Evolutionary conservation across 169 alveolate species (phyloP).

Genomic region (Cryptosporidium viatorum): DNA sequence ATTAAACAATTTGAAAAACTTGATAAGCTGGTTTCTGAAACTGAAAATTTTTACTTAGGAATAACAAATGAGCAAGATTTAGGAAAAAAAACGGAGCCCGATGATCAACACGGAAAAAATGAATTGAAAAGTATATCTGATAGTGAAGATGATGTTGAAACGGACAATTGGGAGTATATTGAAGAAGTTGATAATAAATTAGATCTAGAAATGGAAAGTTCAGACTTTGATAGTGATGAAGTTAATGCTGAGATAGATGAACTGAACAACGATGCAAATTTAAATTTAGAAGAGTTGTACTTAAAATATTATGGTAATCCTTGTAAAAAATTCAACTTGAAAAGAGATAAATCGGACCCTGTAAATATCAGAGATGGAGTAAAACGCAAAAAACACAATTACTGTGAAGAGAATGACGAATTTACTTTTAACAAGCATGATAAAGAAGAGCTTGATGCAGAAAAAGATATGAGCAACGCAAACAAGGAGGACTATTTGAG

Average conservation of each 20-base stretch:
- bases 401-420: neutral
- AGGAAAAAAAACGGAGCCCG: neutral
- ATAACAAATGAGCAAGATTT: neutral
- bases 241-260: constrained; percentile 74
- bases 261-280: constrained; percentile 72
- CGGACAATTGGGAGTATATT: constrained; percentile 14
- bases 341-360: neutral
- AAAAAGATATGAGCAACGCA: constrained; percentile 24
- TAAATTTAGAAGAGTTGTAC: constrained; percentile 60
- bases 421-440: neutral
- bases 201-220: constrained; percentile 63
- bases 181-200: constrained; percentile 57
- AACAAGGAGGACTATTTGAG: constrained; percentile 23
- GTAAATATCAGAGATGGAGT: neutral
- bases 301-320: constrained; percentile 33
- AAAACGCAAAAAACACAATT: neutral
- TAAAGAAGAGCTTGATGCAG: constrained; percentile 14
- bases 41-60: constrained; percentile 28
- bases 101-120: neutral
- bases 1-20: constrained; percentile 64
- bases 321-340: neutral
- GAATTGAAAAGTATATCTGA: constrained; percentile 36
- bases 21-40: constrained; percentile 53
- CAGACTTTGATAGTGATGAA: constrained; percentile 63
- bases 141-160: constrained; percentile 46